phyloP scores from a whole-genome alignment of 1,284 basidiomycete genomes.

The Puccinia polysora region DNA sequence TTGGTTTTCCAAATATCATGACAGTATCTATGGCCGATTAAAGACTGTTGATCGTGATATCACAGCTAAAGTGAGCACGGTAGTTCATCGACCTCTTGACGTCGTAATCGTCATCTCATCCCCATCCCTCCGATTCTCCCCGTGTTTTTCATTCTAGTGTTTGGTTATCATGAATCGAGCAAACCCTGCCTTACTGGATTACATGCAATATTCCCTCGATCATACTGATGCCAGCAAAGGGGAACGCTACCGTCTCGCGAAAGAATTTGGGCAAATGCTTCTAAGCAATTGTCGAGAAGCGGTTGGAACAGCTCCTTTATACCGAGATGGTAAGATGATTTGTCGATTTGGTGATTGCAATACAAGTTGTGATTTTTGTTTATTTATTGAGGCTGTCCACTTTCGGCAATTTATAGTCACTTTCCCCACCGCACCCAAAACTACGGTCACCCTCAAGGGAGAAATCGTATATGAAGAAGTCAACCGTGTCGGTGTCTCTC shows the following conservation, averaged over 20 bases:
- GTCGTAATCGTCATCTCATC: background rate
- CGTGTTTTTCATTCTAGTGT: constrained; percentile 78
- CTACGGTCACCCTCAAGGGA: constrained; percentile 84
- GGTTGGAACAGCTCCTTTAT: constrained; percentile 73
- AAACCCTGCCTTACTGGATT: constrained; percentile 76
- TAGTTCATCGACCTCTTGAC: constrained; percentile 42
- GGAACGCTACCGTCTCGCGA: constrained; percentile 85
- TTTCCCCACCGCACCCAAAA: constrained; percentile 94
- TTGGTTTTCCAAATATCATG: no score
- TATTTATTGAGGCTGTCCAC: background rate
- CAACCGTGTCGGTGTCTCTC: constrained; percentile 88
- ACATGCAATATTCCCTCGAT: constrained; percentile 95
- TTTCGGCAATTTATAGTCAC: constrained; percentile 63
- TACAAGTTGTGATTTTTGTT: constrained; percentile 42
- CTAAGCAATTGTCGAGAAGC: constrained; percentile 89
- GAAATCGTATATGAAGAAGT: constrained; percentile 93
- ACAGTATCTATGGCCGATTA: constrained; percentile 69
- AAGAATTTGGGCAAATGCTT: constrained; percentile 92
- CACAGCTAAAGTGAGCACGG: constrained; percentile 43
- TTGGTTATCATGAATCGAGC: constrained; percentile 96
- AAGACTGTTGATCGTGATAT: constrained; percentile 71
- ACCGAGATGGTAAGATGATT: constrained; percentile 76
- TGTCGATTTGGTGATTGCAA: constrained; percentile 24
- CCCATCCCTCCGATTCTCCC: constrained; percentile 48
- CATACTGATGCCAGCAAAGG: constrained; percentile 74